Evolutionary conservation across 1,284 basidiomycete species (phyloP), one percentile per base, ranked within the genome.

Genomic region (Trichosporon asahii): DNA sequence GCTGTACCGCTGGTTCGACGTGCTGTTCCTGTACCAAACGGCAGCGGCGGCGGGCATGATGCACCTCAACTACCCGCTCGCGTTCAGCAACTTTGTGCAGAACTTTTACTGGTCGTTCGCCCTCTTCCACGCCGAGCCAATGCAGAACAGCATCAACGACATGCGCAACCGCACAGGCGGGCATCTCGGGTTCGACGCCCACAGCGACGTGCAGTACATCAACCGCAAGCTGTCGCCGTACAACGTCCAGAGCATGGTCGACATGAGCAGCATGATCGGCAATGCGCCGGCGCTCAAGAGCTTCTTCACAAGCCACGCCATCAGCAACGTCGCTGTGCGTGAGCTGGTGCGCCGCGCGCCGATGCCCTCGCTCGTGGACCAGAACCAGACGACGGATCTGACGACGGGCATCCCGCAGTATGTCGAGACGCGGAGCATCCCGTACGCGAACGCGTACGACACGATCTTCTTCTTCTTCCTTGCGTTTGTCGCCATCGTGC

Each of bases 71-170:
- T 97, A 94, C 79, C 93, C 96, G 0, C 87, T 88, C 53, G 88
- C 91, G 14, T 97, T 94, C 80, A 87, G 89, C 70, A 86, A 90
- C 21, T 97, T 90, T 77, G 87, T 91, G 0, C 86, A 90, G 75
- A 97, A 97, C 81, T 96, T 97, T 76, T 88, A 90, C 1, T 98
- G 95, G 95, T 87, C 92, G 0, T 83, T 96, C 76, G 93, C 92
- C 0, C 85, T 98, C n/a, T 89, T 98, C 79, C 82, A 88, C 57
- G 86, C 88, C 25, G 84, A 86, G 5, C 80, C 87, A 12, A 86
- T 98, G 66, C 93, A 98, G 80, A 78, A 83, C 35, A 89, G 91
- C 29, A 95, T 98, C 79, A 88, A 91, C 78, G 86, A 85, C 70
- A 91, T 96, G 88, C 89, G 95, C 23, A 85, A 88, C 72, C 85